Evolutionary conservation across 495 filamentous ascomycete genomes (phyloP), one percentile per base, ranked within the genome.

Genomic region (Cercophora scortea): DNA sequence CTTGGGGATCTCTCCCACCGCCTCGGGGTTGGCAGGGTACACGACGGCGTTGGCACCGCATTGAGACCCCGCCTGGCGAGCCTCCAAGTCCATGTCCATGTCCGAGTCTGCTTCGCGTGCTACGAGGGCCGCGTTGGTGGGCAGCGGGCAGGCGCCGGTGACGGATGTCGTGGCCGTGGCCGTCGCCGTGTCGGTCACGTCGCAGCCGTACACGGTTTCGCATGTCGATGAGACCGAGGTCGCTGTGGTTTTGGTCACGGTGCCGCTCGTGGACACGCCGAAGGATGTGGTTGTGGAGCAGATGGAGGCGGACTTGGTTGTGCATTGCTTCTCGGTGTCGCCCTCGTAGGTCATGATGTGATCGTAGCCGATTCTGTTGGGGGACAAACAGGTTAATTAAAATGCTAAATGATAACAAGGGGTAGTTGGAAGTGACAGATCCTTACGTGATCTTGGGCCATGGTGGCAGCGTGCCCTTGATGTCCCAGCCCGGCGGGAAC

Each of bases 221-320:
- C 52, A 54, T 7, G 35, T 9, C 19, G 25, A 32, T 8, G 19
- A 10, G 32, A 40, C 32, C 12, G 45, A 49, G 13, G 46, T 45
- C 17, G 41, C 41, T 11, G 50, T 52, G 6, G 13, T 90, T 7
- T 15, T 52, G 15, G 42, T 46, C 5, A 32, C 13, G 9, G n/a
- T 32, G 32, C 50, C 42, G 11, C 13, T 45, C 17, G 38, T 39
- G n/a, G 9, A n/a, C 13, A 12, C 32, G 32, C 17, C 18, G 15
- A 32, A 50, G 12, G 35, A 44, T 5, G 38, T 54, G 8, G 52
- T 54, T 15, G 47, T 50, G 15, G n/a, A 13, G 41, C 52, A 54
- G 9, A 45, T n/a, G 16, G 40, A n/a, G 46, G 52, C 46, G 11
- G 52, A 50, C 52, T 54, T 17, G 17, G 52, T 54, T 40, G 42